Base-by-base conservation (phyloP, 177 flowering plant genomes). In the Tripterygium wilfordii region DNA sequence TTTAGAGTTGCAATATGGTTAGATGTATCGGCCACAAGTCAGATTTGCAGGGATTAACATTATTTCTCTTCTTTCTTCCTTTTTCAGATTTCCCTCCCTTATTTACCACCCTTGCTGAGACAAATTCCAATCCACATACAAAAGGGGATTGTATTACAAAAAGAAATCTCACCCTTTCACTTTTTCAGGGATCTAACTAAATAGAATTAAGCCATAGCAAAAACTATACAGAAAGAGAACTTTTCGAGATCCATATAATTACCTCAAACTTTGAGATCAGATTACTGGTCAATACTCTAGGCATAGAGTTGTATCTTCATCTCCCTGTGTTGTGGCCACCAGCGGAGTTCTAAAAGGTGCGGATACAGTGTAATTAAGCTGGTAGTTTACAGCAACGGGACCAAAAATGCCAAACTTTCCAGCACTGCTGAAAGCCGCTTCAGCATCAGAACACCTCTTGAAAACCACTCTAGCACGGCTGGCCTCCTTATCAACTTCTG, bases 391-490 rank as follows among this genome's bases (percentile, higher is more conserved):
- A 49, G 42, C 51, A n/a, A 48, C 41, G 29, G 63, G 24, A 25
- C 79, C 79, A 46, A 70, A 65, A 25, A 74, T 65, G 23, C 60
- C 62, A 58, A 74, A 70, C 45, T 43, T 68, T 24, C 45, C 56
- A 28, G 73, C 68, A 52, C 79, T 74, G 6, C 47, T 65, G 25
- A 22, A 60, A 38, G 79, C 79, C 38, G 65, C 70, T 57, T 74
- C 74, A 4, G 79, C 79, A 53, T 74, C 79, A 22, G 68, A 51
- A 49, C 62, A 42, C 39, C 38, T 65, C 66, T 62, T 74, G 35
- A 70, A 74, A 32, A 74, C 64, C 22, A 74, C 76, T 52, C 76
- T 64, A 19, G 79, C 79, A 8, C 76, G 65, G 44, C 61, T 46
- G 21, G 62, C 56, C 22, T 58, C 62, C 52, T 56, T 33, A 45